A percentile compares a stretch with the other conserved stretches of the same genome.
phyloP scores from a whole-genome alignment of 1,139 yeast genomes.

The Candida anutae region DNA sequence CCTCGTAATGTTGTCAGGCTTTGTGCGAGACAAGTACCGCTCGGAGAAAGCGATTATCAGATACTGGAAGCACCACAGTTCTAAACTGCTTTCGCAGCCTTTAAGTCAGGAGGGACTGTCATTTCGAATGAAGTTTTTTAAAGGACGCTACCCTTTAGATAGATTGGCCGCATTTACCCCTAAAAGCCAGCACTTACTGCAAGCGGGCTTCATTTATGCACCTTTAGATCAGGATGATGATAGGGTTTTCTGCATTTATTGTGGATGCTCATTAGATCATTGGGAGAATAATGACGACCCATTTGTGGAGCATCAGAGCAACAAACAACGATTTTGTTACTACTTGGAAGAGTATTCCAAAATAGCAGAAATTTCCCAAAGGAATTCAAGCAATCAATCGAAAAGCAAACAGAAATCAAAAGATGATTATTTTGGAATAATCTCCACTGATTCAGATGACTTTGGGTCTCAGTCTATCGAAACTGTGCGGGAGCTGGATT shows the following conservation, averaged over 20 bases:
- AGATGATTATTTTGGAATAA: slow-evolving; percentile 4
- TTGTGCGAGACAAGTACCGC: slow-evolving; percentile 5
- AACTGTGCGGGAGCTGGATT: too few species aligned
- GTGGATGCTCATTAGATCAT: slow-evolving; percentile 58
- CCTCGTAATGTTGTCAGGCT: slow-evolving; percentile 22
- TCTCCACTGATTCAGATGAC: slow-evolving; percentile 2
- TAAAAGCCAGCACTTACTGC: slow-evolving; percentile 30
- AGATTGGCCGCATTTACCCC: slow-evolving; percentile 25
- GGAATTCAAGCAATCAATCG: neutral
- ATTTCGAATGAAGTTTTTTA: slow-evolving; percentile 47
- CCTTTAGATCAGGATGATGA: slow-evolving; percentile 46
- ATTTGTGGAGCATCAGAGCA: slow-evolving; percentile 38
- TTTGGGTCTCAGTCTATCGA: too few species aligned
- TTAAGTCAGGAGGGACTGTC: slow-evolving; percentile 23
- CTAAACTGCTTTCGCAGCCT: slow-evolving; percentile 17
- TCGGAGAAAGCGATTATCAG: slow-evolving; percentile 3
- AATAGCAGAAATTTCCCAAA: neutral
- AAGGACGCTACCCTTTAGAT: slow-evolving; percentile 49
- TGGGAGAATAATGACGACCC: slow-evolving; percentile 74
- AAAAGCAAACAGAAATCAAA: slow-evolving; percentile 1
- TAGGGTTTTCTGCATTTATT: slow-evolving; percentile 63
- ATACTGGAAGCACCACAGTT: slow-evolving; percentile 8
- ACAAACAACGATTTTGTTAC: slow-evolving; percentile 42
- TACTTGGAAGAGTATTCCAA: slow-evolving; percentile 18
- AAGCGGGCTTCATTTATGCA: slow-evolving; percentile 48